phyloP scores from a whole-genome alignment of 2,329 filamentous ascomycete genomes.

The Pseudogymnoascus sp. region DNA sequence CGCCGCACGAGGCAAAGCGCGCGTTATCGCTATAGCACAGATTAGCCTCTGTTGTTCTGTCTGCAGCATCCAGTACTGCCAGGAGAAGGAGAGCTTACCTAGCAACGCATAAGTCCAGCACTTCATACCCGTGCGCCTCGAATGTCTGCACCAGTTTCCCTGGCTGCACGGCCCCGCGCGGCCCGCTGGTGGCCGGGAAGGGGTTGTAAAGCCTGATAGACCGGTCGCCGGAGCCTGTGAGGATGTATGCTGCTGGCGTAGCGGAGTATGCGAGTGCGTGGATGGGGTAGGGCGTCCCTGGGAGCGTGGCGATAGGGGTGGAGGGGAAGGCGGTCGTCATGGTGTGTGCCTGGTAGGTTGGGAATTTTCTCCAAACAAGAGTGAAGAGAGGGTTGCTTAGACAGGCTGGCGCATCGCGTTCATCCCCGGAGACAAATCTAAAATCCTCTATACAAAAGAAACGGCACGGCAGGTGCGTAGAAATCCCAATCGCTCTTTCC shows the following conservation, averaged over 20 bases:
- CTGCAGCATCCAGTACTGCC: no score
- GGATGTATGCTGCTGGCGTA: slow-evolving; percentile 66
- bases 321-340: slow-evolving; percentile 32
- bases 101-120: slow-evolving; percentile 68
- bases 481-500: background rate
- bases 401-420: background rate
- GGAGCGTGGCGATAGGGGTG: slow-evolving; percentile 46
- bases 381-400: background rate
- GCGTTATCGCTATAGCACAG: slow-evolving; percentile 55
- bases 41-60: background rate
- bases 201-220: slow-evolving; percentile 82
- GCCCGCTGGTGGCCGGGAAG: slow-evolving; percentile 35
- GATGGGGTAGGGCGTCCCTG: slow-evolving; percentile 58
- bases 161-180: slow-evolving; percentile 33
- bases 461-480: background rate
- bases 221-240: slow-evolving; percentile 81
- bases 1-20: slow-evolving; percentile 78
- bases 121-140: slow-evolving; percentile 82
- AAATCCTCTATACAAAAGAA: background rate
- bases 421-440: background rate
- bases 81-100: background rate
- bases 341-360: background rate
- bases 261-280: slow-evolving; percentile 68
- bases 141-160: slow-evolving; percentile 74
- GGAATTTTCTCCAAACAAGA: no score